Evolutionary conservation across 208 protist genomes (phyloP), one percentile per base, ranked within the genome.

Genomic region (Leishmania mexicana): DNA sequence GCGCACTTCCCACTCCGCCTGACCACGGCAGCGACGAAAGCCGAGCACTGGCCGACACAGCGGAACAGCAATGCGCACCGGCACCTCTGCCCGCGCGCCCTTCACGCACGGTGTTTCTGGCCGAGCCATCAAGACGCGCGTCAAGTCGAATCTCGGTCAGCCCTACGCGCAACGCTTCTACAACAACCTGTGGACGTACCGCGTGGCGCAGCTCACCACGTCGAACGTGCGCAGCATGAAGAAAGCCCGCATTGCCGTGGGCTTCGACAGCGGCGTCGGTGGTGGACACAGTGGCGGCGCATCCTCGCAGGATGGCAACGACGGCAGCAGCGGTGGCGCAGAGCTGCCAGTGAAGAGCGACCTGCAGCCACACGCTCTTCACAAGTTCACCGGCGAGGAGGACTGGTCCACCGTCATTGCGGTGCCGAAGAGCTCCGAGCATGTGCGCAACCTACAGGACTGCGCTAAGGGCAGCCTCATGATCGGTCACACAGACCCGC

Each of bases 401-500:
- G 87, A 91, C 70, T 94, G 85, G 86, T 95, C 90, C 31, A 81
- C 96, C 54, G 49, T 96, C 42, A 58, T 97, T 49, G 90, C 90
- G 1, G 90, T 97, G 19, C 92, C 94, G 17, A 93, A 92, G 78
- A 93, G 89, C 78, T 95, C 91, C 6, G 88, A 91, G 60, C 94
- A 97, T 85, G 90, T 87, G 75, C 90, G 87, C 68, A 97, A 97
- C 81, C 60, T 95, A 53, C 35, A 91, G 21, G 91, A 91, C 38
- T 93, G 87, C 57, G 65, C 86, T 45, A 92, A 94, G 71, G 92
- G 80, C 10, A 94, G 89, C 76, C 71, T 97, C 78, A 97, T 97
- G 94, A 42, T 94, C 15, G 94, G 94, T 28, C 94, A 97, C 89
- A 97, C 94, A 49, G 94, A 97, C 73, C 94, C 94, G 15, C 94